Base-by-base conservation (phyloP, 352 stramenopile genomes). In the Halophytophthora batemanensis region DNA sequence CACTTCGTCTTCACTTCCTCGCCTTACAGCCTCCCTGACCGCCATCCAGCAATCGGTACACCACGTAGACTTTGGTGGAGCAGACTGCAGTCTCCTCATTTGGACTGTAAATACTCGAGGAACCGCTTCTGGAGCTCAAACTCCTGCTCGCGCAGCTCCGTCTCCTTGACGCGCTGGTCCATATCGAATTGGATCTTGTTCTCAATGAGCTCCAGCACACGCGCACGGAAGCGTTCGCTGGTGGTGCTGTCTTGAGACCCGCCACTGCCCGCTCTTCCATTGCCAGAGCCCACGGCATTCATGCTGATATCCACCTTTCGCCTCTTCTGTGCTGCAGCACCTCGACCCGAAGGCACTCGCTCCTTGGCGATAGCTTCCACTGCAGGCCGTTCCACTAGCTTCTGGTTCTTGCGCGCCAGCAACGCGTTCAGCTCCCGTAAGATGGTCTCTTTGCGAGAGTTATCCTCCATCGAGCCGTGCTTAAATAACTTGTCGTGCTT, bases 401-500 rank as follows among this genome's bases (percentile, higher is more conserved):
- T 86, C 46, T 74, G 65, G 44, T 77, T 71, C 37, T 77, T 83
- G 28, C 59, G 60, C 17, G 77, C 56, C 2, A 90, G 62, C 3
- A 60, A 64, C 21, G 73, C 37, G 36, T 75, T 82, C 40, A 90
- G 66, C 45, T 88, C 77, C 2, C 75, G 56, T 57, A 92, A 31
- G 50, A 92, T 83, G 8, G 54, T 33, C 48, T 88, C 78, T 46
- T 92, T 92, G 22, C 69, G 72, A 18, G 63, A 51, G 43, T 88
- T 88, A 22, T 92, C 78, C 31, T 90, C 78, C 41, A 74, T 71
- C 2, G 70, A 74, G 8, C 81, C 77, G 51, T 90, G 73, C 56
- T 90, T 90, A 74, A 87, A 90, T 56, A 93, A 67, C 64, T 90
- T 90, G 45, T 93, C 77, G 64, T 84, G 71, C 59, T 90, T 89